phyloP scores from a whole-genome alignment of 2,329 filamentous ascomycete species.

The Blastomyces parvus region DNA sequence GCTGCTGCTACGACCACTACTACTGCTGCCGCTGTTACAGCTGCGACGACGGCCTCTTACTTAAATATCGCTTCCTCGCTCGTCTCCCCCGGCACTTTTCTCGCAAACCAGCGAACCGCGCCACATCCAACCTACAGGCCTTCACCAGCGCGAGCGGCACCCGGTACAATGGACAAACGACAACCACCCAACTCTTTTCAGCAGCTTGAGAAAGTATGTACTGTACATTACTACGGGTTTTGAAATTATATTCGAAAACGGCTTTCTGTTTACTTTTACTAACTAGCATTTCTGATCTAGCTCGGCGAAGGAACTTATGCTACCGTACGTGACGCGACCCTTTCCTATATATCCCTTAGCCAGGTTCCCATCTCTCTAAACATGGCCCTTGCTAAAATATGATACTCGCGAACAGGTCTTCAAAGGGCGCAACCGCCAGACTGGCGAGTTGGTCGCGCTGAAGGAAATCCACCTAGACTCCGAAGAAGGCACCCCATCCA shows the following conservation, averaged over 20 bases:
- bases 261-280: slow-evolving; percentile 13
- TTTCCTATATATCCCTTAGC: slow-evolving; percentile 6
- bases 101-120: slow-evolving; percentile 21
- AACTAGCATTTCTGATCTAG: slow-evolving; percentile 33
- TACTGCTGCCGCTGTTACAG: neutral
- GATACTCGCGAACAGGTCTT: slow-evolving; percentile 58
- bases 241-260: neutral
- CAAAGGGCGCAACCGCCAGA: slow-evolving; percentile 95
- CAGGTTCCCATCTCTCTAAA: neutral
- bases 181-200: slow-evolving; percentile 94
- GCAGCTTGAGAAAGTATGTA: slow-evolving; percentile 74
- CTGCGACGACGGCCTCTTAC: slow-evolving; percentile 15
- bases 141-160: slow-evolving; percentile 8
- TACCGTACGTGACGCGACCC: slow-evolving; percentile 53
- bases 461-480: slow-evolving; percentile 99
- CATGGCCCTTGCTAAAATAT: neutral
- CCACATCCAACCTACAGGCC: slow-evolving; percentile 13
- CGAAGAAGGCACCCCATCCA: slow-evolving; percentile 94
- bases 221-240: slow-evolving; percentile 8
- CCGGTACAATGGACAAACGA: slow-evolving; percentile 68
- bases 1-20: neutral
- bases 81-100: slow-evolving; percentile 31
- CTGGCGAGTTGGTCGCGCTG: slow-evolving; percentile 87
- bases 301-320: slow-evolving; percentile 97
- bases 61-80: slow-evolving; percentile 27